phyloP scores from a whole-genome alignment of 192 early-diverging fungal species.

The Backusella morwellensis region DNA sequence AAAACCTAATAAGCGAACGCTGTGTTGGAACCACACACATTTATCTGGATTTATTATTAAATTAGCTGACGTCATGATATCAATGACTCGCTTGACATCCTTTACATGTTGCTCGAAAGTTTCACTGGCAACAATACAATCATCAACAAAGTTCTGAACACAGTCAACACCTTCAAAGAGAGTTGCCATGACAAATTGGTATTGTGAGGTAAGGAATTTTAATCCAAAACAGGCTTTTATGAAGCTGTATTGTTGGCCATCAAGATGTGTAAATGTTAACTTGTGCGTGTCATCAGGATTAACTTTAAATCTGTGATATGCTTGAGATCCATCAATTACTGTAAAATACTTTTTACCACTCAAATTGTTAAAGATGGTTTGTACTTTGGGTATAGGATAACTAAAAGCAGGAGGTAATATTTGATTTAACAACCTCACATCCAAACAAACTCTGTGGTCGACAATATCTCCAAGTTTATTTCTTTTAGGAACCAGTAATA shows the following conservation, averaged over 20 bases:
- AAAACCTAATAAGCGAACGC: background rate
- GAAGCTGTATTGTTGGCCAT: background rate
- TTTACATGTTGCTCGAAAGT: background rate
- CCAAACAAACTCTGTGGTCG: background rate
- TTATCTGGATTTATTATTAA: constrained; percentile 8
- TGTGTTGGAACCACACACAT: background rate
- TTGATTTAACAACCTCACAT: background rate
- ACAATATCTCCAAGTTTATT: background rate
- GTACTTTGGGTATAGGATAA: background rate
- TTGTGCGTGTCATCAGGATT: background rate
- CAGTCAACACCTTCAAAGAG: background rate
- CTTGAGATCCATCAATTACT: background rate
- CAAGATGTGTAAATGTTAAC: background rate
- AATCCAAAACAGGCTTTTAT: background rate
- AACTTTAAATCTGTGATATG: background rate
- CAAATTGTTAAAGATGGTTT: background rate
- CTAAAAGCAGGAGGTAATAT: background rate
- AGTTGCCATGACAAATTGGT: background rate
- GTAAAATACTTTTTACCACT: background rate
- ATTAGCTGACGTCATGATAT: background rate
- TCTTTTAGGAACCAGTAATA: background rate
- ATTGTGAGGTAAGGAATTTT: background rate
- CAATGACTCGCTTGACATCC: background rate
- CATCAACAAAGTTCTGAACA: background rate
- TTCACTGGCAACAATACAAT: background rate